A percentile compares a stretch with the other conserved stretches of the same genome.
Evolutionary conservation across 306 rosid genomes (phyloP).

Genomic region (Pyrus bretschneideri): DNA sequence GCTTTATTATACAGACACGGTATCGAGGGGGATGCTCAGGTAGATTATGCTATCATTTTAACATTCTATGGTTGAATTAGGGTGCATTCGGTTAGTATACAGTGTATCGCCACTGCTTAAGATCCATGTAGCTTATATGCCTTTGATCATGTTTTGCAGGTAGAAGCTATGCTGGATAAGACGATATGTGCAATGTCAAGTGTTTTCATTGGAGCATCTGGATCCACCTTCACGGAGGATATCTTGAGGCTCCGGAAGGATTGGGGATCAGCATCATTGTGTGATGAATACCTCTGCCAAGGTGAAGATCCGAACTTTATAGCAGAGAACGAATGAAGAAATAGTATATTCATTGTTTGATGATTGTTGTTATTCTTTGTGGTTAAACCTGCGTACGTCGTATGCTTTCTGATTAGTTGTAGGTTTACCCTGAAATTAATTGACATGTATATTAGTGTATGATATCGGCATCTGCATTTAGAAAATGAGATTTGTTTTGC

Average conservation of each 20-base stretch:
- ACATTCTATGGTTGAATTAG: neutral
- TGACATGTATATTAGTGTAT: conserved; percentile 35
- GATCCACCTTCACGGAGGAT: conserved; percentile 95
- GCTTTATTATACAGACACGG: conserved; percentile 80
- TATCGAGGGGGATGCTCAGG: conserved; percentile 76
- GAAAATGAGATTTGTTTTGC: conserved; percentile 17
- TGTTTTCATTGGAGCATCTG: conserved; percentile 88
- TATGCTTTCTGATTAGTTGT: conserved; percentile 1
- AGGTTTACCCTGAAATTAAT: conserved; percentile 21
- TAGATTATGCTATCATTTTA: conserved; percentile 20
- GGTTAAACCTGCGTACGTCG: conserved; percentile 9
- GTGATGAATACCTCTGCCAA: conserved; percentile 94
- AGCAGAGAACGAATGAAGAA: conserved; percentile 61
- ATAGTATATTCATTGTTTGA: neutral
- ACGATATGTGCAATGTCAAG: conserved; percentile 92
- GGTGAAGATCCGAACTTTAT: conserved; percentile 79
- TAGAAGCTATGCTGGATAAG: conserved; percentile 97
- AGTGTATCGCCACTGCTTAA: neutral
- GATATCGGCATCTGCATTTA: conserved; percentile 26
- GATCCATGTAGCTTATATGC: conserved; percentile 5
- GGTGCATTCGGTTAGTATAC: neutral
- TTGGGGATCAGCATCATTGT: conserved; percentile 78
- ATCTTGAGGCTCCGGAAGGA: conserved; percentile 81
- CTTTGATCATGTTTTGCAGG: conserved; percentile 36
- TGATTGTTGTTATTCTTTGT: conserved; percentile 8